Percentiles rank a stretch among this genome's conserved stretches.
Conservation (phyloP, 306 rosid genomes). For the Malus asiatica region DNA sequence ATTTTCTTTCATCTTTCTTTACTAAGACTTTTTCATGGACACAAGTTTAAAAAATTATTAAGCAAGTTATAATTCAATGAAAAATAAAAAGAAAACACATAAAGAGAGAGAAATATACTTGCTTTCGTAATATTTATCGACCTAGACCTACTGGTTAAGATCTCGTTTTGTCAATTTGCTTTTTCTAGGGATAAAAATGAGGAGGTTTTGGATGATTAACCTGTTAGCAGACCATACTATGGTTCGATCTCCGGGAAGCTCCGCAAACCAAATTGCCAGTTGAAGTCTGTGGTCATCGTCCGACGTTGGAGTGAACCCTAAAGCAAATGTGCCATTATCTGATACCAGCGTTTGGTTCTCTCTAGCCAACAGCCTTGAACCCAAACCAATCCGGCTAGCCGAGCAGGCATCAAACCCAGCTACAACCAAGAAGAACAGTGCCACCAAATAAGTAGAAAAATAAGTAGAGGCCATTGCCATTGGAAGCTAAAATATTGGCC, state of each 20-base stretch:
- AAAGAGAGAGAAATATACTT: not conserved
- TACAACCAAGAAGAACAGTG: slow-evolving; percentile 14
- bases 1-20: not conserved
- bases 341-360: slow-evolving; percentile 50
- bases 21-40: not conserved
- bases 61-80: not conserved
- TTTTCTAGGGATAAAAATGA: not conserved
- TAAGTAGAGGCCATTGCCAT: slow-evolving; percentile 31
- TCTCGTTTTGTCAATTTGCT: not conserved
- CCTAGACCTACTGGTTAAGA: no score
- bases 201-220: slow-evolving; percentile 15
- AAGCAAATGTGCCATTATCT: slow-evolving; percentile 75
- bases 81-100: not conserved
- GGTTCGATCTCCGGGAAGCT: slow-evolving; percentile 71
- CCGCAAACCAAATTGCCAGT: slow-evolving; percentile 73
- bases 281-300: slow-evolving; percentile 21
- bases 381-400: slow-evolving; percentile 44
- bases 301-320: slow-evolving; percentile 55
- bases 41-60: not conserved
- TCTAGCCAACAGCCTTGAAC: slow-evolving; percentile 55
- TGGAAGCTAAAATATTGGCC: not conserved
- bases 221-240: slow-evolving; percentile 74
- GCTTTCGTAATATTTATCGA: no score
- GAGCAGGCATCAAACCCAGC: slow-evolving; percentile 14
- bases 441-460: slow-evolving; percentile 10